Percentiles rank a stretch among this genome's conserved stretches.
These are phyloP conservation scores for Pseudofabraea citricarpa DNA, from an alignment of 2,329 filamentous ascomycete genomes.

Conservation along the genomic window DNA sequence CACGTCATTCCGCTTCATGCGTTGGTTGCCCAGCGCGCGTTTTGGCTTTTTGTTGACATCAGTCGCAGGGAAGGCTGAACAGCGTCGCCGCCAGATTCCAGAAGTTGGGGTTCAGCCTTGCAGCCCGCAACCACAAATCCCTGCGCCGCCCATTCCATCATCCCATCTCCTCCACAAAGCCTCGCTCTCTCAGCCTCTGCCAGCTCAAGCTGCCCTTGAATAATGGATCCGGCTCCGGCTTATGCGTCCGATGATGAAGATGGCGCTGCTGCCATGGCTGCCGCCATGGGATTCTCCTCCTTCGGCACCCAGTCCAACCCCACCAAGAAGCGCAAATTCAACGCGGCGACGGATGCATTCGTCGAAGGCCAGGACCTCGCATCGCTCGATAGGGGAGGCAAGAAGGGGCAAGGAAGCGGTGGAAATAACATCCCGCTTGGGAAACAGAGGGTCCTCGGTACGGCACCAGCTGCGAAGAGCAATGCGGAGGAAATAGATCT, in stretches of 20 bases:
- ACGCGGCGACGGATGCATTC: constrained; percentile 48
- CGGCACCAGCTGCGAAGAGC: background rate
- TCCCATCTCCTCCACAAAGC: no score
- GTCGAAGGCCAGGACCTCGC: constrained; percentile 31
- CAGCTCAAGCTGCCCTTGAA: no score
- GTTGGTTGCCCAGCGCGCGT: no score
- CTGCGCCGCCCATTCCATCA: no score
- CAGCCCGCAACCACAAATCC: no score
- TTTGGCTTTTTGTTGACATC: no score
- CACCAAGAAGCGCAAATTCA: constrained; percentile 64
- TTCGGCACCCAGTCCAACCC: constrained; percentile 55
- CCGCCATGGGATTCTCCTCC: constrained; percentile 67
- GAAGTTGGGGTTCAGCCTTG: no score
- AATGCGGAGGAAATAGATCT: constrained; percentile 21
- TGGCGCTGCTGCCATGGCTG: constrained; percentile 53
- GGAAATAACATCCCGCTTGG: constrained; percentile 26
- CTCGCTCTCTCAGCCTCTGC: no score
- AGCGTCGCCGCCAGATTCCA: no score
- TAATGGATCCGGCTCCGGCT: background rate
- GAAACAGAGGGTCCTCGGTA: constrained; percentile 19
- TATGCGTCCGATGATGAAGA: constrained; percentile 21
- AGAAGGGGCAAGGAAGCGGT: constrained; percentile 27
- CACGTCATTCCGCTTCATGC: no score
- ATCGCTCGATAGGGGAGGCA: constrained; percentile 25
- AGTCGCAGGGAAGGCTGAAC: no score